Evolutionary conservation across 768 basidiomycete species (phyloP).

Genomic region (Candolleomyces aberdarensis): DNA sequence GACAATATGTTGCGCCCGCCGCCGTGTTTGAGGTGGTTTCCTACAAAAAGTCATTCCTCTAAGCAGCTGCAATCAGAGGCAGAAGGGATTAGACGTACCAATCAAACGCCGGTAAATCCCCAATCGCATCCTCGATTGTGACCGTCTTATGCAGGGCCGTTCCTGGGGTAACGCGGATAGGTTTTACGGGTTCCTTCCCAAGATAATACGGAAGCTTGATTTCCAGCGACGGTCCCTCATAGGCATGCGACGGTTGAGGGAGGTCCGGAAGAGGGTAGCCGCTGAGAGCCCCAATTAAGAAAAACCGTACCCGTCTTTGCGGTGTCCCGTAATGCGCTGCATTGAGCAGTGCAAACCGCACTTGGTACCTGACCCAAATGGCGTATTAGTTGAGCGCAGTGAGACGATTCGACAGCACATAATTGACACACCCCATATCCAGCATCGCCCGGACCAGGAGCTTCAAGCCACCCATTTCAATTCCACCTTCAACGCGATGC

Average conservation of each 20-base stretch:
- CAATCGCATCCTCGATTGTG: slow-evolving; percentile 69
- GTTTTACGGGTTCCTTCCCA: slow-evolving; percentile 24
- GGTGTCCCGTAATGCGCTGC: slow-evolving; percentile 57
- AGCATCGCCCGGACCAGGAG: slow-evolving; percentile 57
- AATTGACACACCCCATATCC: slow-evolving; percentile 55
- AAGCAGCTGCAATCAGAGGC: too few species aligned
- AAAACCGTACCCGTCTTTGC: slow-evolving; percentile 52
- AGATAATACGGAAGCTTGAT: slow-evolving; percentile 47
- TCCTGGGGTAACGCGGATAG: slow-evolving; percentile 46
- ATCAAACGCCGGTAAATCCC: slow-evolving; percentile 69
- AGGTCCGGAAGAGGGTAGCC: slow-evolving; percentile 44
- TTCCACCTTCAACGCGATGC: slow-evolving; percentile 57
- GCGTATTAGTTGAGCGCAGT: background rate
- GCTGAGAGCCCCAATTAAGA: slow-evolving; percentile 45
- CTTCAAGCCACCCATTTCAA: slow-evolving; percentile 74
- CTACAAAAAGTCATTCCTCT: too few species aligned
- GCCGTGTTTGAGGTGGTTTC: slow-evolving; percentile 9
- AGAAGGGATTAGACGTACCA: slow-evolving; percentile 47
- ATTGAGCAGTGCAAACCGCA: slow-evolving; percentile 47
- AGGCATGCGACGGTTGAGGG: slow-evolving; percentile 57
- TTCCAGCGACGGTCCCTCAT: slow-evolving; percentile 42
- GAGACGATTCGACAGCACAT: background rate
- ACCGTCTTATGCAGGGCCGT: slow-evolving; percentile 56
- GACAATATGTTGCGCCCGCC: slow-evolving; percentile 8
- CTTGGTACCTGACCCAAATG: slow-evolving; percentile 44